Base-by-base conservation (phyloP, 495 filamentous ascomycete genomes). In the Paragyromitra xinjiangensis region DNA sequence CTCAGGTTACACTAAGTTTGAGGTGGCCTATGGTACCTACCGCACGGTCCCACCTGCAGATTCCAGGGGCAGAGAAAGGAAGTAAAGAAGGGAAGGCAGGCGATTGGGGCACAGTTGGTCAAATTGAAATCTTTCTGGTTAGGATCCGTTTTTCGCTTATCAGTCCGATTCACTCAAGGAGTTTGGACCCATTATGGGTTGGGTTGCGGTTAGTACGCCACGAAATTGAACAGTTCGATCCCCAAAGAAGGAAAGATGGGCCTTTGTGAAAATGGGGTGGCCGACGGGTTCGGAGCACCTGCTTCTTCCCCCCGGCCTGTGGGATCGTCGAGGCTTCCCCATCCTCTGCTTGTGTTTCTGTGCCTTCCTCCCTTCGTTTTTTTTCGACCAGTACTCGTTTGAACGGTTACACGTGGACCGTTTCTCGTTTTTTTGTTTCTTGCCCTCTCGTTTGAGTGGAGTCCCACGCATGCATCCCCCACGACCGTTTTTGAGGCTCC, bases 391-490 rank as follows among this genome's bases (percentile, higher is more conserved):
- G 24, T 26, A 56, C 37, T 71, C 55, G 51, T 75, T 71, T 64
- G 50, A 59, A 37, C 16, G 65, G 73, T 56, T 63, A 64, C 59
- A 65, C 67, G 71, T 69, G 72, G 55, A 61, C 65, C 26, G 68
- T 63, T 63, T 59, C 29, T 59, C 12, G 29, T 61, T 37, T 56
- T 59, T 63, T 39, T 6, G 22, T 64, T 69, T 69, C 51, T 40
- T 11, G 12, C 61, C 7, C 56, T 55, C 2, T 69, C 71, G 45
- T 51, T 22, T 39, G 22, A 59, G 48, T 39, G 50, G 12, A 69
- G 50, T 42, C 40, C 53, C n/a, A 78, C 73, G 75, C 73, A 78
- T 78, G 77, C 74, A 73, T 73, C 40, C 55, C 61, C 64, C 61
- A 78, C 77, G 73, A 78, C 61, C 51, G 48, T 64, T 68, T 63